phyloP scores from a whole-genome alignment of 257 asterid species.

The Penstemon barbatus region DNA sequence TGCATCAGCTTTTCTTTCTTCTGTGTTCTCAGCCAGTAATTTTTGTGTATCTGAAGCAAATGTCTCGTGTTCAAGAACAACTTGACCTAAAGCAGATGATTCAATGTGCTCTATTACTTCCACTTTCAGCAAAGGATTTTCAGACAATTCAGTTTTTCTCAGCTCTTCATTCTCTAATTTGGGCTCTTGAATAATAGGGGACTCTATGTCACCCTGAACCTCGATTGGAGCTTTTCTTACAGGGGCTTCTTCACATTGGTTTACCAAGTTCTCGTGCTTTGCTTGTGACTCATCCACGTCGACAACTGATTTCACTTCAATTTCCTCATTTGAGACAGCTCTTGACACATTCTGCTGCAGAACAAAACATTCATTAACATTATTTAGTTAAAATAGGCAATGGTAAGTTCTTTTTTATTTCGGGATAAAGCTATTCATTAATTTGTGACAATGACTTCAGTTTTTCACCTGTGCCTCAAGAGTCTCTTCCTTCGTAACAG shows the following conservation, averaged over 20 bases:
- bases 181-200: conserved; percentile 19
- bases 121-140: background rate
- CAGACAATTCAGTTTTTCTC: conserved; percentile 15
- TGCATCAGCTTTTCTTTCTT: too few species aligned
- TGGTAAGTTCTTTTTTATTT: background rate
- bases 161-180: conserved; percentile 19
- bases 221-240: background rate
- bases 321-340: conserved; percentile 17
- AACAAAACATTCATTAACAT: conserved; percentile 1
- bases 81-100: too few species aligned
- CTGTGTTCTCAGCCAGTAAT: too few species aligned
- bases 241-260: background rate
- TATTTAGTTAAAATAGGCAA: conserved; percentile 1
- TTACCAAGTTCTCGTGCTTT: conserved; percentile 24
- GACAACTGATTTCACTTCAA: conserved; percentile 9
- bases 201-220: conserved; percentile 6
- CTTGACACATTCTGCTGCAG: background rate
- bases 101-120: too few species aligned
- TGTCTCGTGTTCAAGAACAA: too few species aligned
- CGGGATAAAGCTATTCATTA: background rate
- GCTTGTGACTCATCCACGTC: conserved; percentile 25
- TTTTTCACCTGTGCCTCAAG: conserved; percentile 32
- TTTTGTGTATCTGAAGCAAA: too few species aligned
- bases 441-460: background rate
- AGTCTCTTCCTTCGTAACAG: conserved; percentile 3